These are phyloP conservation scores for Nakazawaea ernobii DNA, from an alignment of 805 yeast genomes.

Conservation along the genomic window DNA sequence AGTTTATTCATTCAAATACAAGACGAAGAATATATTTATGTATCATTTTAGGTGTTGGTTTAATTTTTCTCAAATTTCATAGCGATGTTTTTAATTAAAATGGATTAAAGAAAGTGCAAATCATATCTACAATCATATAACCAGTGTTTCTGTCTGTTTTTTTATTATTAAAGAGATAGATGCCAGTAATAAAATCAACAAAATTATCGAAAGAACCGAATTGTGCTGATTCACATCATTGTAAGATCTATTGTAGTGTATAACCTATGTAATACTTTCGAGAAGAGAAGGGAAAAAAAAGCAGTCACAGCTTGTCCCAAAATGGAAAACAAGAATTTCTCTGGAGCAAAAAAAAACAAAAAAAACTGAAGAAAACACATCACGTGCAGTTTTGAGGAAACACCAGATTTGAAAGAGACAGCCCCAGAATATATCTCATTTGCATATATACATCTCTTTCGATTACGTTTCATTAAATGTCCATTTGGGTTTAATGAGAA, in stretches of 20 bases:
- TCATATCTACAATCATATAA: conserved; percentile 1
- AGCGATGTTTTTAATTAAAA: neutral
- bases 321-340: neutral
- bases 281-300: conserved; percentile 1
- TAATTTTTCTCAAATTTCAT: neutral
- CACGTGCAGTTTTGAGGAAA: too few relatives aligned
- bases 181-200: neutral
- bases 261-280: too few relatives aligned
- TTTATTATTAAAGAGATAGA: conserved; percentile 1
- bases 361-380: neutral
- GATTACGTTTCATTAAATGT: too few relatives aligned
- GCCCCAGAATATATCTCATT: too few relatives aligned
- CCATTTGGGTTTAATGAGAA: too few relatives aligned
- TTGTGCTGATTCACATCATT: too few relatives aligned
- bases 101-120: neutral
- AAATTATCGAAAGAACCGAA: neutral
- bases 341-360: neutral
- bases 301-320: conserved; percentile 6
- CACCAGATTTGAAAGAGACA: too few relatives aligned
- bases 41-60: neutral
- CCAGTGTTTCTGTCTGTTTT: neutral
- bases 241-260: too few relatives aligned
- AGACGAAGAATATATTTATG: neutral
- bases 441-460: too few relatives aligned
- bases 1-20: conserved; percentile 16